Evolutionary conservation across 78 protist species (phyloP), one percentile per base, ranked within the genome.

Genomic region (Planoprotostelium fungivorum): DNA sequence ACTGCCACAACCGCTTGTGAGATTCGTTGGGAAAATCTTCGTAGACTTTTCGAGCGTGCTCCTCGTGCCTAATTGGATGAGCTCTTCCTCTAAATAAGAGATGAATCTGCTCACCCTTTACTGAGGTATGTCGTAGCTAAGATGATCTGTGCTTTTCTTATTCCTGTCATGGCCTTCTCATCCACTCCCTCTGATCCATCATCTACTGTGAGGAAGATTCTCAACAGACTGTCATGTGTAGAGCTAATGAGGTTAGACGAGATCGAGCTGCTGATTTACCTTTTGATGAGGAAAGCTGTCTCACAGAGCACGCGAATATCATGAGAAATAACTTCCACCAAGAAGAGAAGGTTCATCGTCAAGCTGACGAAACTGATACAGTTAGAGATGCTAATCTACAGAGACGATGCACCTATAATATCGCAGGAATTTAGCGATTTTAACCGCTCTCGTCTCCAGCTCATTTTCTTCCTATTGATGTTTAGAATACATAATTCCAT

Each of bases 271-370:
- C 86, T 31, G 25, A 10, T 1, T 31, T 1, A 84, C 86, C 86
- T 84, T n/a, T 28, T 1, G 39, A 28, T 38, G 88, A 5, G 34
- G 39, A 87, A 31, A 9, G 88, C 88, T 9, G 31, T n/a, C 63
- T 87, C 88, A 36, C 88, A 87, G 23, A 87, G 28, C 35, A 87
- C 88, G 9, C 88, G 39, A 5, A 87, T 28, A 38, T 87, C 88
- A 1, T 87, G 88, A 1, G 88, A 29, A 34, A 87, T 36, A 1
- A 36, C 37, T n/a, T 87, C 88, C 35, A 87, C 88, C 1, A 87
- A 36, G 39, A 87, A 87, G 34, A 5, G 1, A n/a, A 87, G 25
- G 63, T 87, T 87, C 63, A 5, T 1, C 88, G 1, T 1, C 86
- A 31, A 36, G 39, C 88, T 35, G 39, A 38, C 63, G 39, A 38